Evolutionary conservation across 768 basidiomycete species (phyloP), one percentile per base, ranked within the genome.

Genomic region (Tylopilus sp.): DNA sequence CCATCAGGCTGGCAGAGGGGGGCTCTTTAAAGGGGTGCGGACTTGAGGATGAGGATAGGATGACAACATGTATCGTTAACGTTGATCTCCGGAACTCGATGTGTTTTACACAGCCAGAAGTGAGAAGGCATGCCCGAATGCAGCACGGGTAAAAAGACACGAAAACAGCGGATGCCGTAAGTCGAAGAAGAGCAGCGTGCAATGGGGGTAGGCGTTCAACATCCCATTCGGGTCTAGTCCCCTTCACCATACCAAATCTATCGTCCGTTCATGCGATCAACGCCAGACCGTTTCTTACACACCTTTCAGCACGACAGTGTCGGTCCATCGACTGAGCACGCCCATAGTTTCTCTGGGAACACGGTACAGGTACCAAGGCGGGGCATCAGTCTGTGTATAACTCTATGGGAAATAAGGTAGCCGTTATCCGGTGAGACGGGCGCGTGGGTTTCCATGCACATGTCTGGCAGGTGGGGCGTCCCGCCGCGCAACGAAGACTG

Each of bases 131-230:
- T 41, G 52, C 14, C 58, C 54, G n/a, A 41, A 70, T 54, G 45
- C 16, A 55, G 64, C 21, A 45, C 53, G 55, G 62, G 24, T 50
- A 53, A 56, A 63, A 70, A 63, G 62, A 70, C 70, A 70, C 69
- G 70, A 62, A 55, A 70, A 71, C 63, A 61, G 47, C 69, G 70
- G 69, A 53, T 70, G 53, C 52, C 69, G 68, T 70, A 68, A 70
- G 58, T 70, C 68, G 70, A 70, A 70, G 70, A 37, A 57, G 48
- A 44, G 50, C 56, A 48, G 52, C 56, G 66, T 29, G 63, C 52
- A 60, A 58, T 63, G 61, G 57, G 70, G 60, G 65, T 46, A 63
- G 52, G 42, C 46, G 40, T 55, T 58, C 57, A n/a, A n/a, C n/a
- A 62, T 53, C 42, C 55, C 56, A 48, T 40, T 45, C 54, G 45